These are phyloP conservation scores for Suhomyces vadensis DNA, from an alignment of 805 yeast species.

Conservation along the genomic window DNA sequence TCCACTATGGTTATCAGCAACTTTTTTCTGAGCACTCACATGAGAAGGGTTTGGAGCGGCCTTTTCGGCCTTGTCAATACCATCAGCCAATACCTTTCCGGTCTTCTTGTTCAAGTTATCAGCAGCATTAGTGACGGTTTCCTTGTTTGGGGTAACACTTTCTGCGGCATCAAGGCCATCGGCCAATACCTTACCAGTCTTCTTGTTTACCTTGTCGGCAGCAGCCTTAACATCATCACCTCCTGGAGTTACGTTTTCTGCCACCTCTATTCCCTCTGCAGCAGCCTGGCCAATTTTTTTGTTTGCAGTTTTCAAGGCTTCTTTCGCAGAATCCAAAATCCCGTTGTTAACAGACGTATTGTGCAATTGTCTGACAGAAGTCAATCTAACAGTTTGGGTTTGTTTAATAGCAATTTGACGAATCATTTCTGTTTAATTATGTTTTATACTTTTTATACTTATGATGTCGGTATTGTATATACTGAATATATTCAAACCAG, in stretches of 20 bases:
- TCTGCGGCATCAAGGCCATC: constrained; percentile 23
- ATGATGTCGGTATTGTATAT: too few relatives aligned
- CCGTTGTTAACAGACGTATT: constrained; percentile 5
- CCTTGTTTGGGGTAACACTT: constrained; percentile 6
- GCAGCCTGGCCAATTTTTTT: constrained; percentile 43
- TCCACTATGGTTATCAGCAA: constrained; percentile 32
- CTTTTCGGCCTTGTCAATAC: constrained; percentile 36
- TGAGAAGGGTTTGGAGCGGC: neutral
- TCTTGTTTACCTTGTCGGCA: constrained; percentile 27
- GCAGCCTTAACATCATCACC: constrained; percentile 25
- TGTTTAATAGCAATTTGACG: constrained; percentile 12
- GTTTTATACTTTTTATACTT: neutral
- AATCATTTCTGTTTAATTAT: constrained; percentile 8
- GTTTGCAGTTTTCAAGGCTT: constrained; percentile 31
- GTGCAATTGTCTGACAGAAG: constrained; percentile 3
- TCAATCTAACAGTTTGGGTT: constrained; percentile 7
- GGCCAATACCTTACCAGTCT: constrained; percentile 33
- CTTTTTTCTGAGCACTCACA: constrained; percentile 20
- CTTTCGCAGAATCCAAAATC: constrained; percentile 37
- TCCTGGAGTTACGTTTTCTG: constrained; percentile 26
- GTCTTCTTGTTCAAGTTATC: constrained; percentile 26
- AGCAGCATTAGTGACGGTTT: constrained; percentile 8
- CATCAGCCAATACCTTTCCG: constrained; percentile 40
- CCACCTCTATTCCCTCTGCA: constrained; percentile 42
- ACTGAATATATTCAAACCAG: too few relatives aligned